Evolutionary conservation across 2,329 filamentous ascomycete genomes (phyloP), one percentile per base, ranked within the genome.

Genomic region (Tolypocladium capitatum): DNA sequence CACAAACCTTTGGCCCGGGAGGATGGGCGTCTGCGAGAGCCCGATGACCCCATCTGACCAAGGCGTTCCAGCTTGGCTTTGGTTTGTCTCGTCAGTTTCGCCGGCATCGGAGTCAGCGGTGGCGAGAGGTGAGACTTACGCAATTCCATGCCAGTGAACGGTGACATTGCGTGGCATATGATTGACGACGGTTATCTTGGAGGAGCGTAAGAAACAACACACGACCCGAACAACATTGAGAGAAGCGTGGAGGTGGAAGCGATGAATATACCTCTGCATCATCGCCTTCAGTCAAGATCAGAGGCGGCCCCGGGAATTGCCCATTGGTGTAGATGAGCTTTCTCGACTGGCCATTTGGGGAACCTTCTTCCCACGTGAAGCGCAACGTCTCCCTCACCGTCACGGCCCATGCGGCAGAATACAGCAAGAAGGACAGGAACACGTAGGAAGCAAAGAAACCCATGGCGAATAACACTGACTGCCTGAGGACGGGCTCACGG

Each of bases 31-130:
- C 49, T 73, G 70, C 2, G 68, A 63, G 3, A 72, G 50, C 0
- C 70, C 70, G 2, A 68, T 68, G 0, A 69, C 65, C 24, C 70
- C 70, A 48, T 73, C 70, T 4, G 68, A 65, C 70, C 69, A 73
- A 0, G 68, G 68, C 1, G 68, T 52, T 10, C 48, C 48, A 11
- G n/a, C 13, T 27, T 46, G 34, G 11, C 43, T 30, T 18, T 33
- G 27, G 9, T 3, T 9, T 30, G 8, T 30, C 28, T 30, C 5
- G 28, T 30, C 8, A 30, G 28, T 4, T 10, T 30, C 9, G 27
- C 27, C 27, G 28, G 28, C 4, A 27, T 30, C 28, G 10, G 4
- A 10, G 8, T 10, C 28, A 10, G 8, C 28, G 28, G 28, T 10
- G 28, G 28, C 28, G 28, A 30, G 28, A 2, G 9, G 28, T 30